Percentiles rank a stretch among this genome's conserved stretches.
These are phyloP conservation scores for Leishmania gerbilli DNA, from an alignment of 208 protist species.

Conservation along the genomic window DNA sequence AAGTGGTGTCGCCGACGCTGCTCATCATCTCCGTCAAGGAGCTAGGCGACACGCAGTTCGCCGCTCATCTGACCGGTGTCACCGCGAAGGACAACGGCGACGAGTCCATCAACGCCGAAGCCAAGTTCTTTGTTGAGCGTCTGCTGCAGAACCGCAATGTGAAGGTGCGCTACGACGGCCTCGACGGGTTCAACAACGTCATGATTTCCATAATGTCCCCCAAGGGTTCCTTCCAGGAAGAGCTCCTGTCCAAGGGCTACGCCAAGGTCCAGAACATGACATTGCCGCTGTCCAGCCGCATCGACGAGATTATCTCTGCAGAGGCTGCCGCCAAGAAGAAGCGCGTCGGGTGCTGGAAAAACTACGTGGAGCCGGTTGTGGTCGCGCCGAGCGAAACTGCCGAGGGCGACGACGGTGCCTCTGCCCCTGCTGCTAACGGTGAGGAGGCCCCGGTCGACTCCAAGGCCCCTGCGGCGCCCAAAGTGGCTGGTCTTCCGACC, in stretches of 20 bases:
- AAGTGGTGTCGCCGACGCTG: constrained; percentile 59
- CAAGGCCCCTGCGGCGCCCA: constrained; percentile 11
- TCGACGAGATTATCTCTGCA: constrained; percentile 54
- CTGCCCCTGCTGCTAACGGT: neutral
- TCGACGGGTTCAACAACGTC: constrained; percentile 78
- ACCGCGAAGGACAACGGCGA: constrained; percentile 62
- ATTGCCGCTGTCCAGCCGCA: constrained; percentile 41
- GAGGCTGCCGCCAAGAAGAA: constrained; percentile 59
- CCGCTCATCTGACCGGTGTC: constrained; percentile 81
- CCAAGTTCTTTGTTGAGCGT: constrained; percentile 76
- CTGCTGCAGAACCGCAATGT: constrained; percentile 87
- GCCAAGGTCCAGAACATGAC: constrained; percentile 71
- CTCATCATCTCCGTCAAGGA: constrained; percentile 54
- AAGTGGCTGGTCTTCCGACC: constrained; percentile 44
- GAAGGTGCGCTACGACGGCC: constrained; percentile 72
- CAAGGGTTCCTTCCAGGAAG: constrained; percentile 86
- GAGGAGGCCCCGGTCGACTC: neutral
- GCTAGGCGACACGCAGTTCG: constrained; percentile 65
- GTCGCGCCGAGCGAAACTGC: neutral
- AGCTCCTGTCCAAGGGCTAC: constrained; percentile 80
- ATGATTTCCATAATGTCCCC: constrained; percentile 79
- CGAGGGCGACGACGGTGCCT: constrained; percentile 12
- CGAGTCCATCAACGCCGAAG: constrained; percentile 39
- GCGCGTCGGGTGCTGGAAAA: constrained; percentile 72
- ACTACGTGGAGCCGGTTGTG: constrained; percentile 41